Evolutionary conservation across 2,329 filamentous ascomycete genomes (phyloP), one percentile per base, ranked within the genome.

Genomic region (Diaporthe eres): DNA sequence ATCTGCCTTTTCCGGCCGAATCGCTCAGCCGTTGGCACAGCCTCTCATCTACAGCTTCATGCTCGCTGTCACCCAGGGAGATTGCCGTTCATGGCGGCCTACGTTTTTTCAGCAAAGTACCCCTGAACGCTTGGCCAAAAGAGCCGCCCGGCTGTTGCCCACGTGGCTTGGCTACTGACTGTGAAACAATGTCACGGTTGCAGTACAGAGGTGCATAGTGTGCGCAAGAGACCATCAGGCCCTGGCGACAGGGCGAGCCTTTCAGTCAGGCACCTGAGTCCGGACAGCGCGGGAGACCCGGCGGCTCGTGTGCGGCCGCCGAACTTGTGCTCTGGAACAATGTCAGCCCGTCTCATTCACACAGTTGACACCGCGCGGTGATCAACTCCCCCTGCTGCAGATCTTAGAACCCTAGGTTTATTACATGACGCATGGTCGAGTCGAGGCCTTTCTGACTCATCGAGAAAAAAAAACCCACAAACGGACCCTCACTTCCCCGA

Each of bases 141-240:
- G 49, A 55, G 65, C 65, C 34, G 34, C 31, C 15, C 17, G 49
- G 49, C 22, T 28, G n/a, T 70, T 28, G 15, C 9, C 49, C 49
- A 68, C 47, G 65, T 70, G 65, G 65, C 31, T 70, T 28, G 65
- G 49, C 49, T 19, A 31, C n/a, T 55, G 13, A 55, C 49, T 55
- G 2, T 55, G 65, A 42, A 68, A 68, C 47, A 28, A 68, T 68
- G 47, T 53, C 65, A 68, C 65, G 22, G 65, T 68, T 42, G 47
- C 65, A 70, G 3, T 22, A 39, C 8, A 25, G 8, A n/a, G 3
- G 3, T 28, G 9, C 12, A 37, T 39, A 9, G 15, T 67, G 19
- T 28, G 47, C 8, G 44, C 47, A 25, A 39, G 28, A 22, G 34
- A 19, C 28, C 31, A 15, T 6, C 3, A 28, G 39, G 19, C n/a